Percentiles rank a stretch among this genome's conserved stretches.
phyloP scores from a whole-genome alignment of 2,329 filamentous ascomycete species.

The Colletotrichum neosansevieriae region DNA sequence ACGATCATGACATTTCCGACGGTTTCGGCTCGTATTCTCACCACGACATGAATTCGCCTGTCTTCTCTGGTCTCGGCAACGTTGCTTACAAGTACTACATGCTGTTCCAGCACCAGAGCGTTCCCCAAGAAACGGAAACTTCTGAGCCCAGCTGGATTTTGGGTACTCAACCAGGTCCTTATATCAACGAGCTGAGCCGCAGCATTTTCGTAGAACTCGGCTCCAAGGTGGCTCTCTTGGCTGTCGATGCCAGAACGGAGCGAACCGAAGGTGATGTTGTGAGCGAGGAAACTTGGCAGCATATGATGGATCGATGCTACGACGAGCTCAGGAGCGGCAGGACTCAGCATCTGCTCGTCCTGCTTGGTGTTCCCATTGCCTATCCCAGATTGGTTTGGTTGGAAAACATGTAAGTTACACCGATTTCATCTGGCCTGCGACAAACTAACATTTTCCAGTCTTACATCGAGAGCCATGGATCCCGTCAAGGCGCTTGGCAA shows the following conservation, averaged over 20 bases:
- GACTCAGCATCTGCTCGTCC: slow-evolving; percentile 89
- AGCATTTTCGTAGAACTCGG: slow-evolving; percentile 90
- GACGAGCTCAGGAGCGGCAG: slow-evolving; percentile 84
- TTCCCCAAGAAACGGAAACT: slow-evolving; percentile 81
- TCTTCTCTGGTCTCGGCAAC: slow-evolving; percentile 89
- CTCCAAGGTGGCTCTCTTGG: slow-evolving; percentile 82
- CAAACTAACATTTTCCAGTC: slow-evolving; percentile 56
- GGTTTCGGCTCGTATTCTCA: slow-evolving; percentile 95
- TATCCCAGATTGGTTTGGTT: slow-evolving; percentile 81
- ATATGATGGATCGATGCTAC: slow-evolving; percentile 87
- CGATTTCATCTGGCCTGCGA: background rate
- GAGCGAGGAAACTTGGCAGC: slow-evolving; percentile 83
- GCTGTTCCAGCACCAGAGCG: slow-evolving; percentile 96
- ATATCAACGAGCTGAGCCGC: slow-evolving; percentile 87
- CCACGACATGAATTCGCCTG: slow-evolving; percentile 89
- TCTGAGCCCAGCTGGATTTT: slow-evolving; percentile 94
- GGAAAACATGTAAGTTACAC: slow-evolving; percentile 71
- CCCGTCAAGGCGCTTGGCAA: slow-evolving; percentile 90
- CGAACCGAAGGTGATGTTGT: slow-evolving; percentile 86
- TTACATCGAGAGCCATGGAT: slow-evolving; percentile 88
- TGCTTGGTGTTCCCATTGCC: slow-evolving; percentile 86
- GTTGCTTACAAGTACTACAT: slow-evolving; percentile 99
- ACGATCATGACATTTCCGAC: slow-evolving; percentile 93
- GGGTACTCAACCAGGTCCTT: slow-evolving; percentile 83
- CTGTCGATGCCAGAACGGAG: slow-evolving; percentile 92